Evolutionary conservation across 2,329 filamentous ascomycete genomes (phyloP).

Genomic region (Juglanconis juglandina): DNA sequence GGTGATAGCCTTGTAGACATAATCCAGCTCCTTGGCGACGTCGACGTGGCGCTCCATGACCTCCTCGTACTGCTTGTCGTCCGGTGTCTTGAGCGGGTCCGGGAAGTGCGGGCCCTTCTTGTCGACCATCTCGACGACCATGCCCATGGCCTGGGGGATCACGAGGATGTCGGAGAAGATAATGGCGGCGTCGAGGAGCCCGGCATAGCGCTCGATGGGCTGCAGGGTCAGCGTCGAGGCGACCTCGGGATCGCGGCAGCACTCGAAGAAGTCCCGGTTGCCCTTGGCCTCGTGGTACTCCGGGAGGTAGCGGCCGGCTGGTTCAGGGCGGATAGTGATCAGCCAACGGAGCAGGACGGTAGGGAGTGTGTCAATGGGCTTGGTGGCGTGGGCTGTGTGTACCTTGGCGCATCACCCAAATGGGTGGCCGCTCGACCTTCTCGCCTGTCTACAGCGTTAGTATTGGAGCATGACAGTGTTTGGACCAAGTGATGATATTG

Average conservation of each 20-base stretch:
- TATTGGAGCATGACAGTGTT: background rate
- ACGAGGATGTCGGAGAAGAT: constrained; percentile 99
- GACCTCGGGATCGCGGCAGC: constrained; percentile 89
- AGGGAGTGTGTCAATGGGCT: constrained; percentile 14
- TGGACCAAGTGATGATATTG: background rate
- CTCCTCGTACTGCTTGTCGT: constrained; percentile 77
- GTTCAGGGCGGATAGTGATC: constrained; percentile 7
- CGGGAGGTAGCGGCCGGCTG: constrained; percentile 92
- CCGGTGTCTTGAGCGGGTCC: constrained; percentile 71
- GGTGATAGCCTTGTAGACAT: constrained; percentile 94
- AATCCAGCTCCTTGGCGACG: constrained; percentile 79
- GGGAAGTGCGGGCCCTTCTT: constrained; percentile 94
- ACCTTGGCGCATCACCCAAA: constrained; percentile 99
- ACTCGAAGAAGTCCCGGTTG: constrained; percentile 90
- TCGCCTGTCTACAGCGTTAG: constrained; percentile 57
- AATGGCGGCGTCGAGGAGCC: constrained; percentile 91
- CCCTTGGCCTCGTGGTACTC: constrained; percentile 97
- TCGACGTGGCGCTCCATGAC: constrained; percentile 77
- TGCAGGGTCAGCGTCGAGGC: constrained; percentile 92
- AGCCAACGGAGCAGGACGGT: constrained; percentile 11
- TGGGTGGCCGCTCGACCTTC: constrained; percentile 85
- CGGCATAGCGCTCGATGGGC: constrained; percentile 85
- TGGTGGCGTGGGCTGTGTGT: constrained; percentile 30
- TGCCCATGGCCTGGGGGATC: constrained; percentile 95
- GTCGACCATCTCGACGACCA: constrained; percentile 98